These are phyloP conservation scores for Colletotrichum destructivum DNA, from an alignment of 2,329 filamentous ascomycete species.

Conservation along the genomic window DNA sequence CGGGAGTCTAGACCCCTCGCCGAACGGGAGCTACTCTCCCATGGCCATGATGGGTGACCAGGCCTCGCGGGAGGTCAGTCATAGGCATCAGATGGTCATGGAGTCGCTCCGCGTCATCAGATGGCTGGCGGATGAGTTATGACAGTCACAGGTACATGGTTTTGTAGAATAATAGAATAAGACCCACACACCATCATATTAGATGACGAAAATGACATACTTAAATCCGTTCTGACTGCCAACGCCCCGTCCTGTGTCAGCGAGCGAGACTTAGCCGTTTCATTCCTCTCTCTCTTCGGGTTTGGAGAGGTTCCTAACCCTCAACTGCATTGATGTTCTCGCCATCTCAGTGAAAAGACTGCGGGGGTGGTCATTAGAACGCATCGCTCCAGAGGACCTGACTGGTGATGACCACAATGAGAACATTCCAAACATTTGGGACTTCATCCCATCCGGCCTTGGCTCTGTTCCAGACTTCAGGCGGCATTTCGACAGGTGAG, in stretches of 20 bases:
- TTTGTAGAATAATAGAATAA: too few relatives aligned
- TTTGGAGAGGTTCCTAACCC: not conserved
- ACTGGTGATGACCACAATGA: not conserved
- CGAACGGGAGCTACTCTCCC: slow-evolving; percentile 10
- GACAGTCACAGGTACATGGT: slow-evolving; percentile 4
- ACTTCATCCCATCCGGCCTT: slow-evolving; percentile 12
- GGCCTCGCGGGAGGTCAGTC: slow-evolving; percentile 27
- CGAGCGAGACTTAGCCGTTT: too few relatives aligned
- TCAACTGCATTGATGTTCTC: not conserved
- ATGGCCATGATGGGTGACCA: slow-evolving; percentile 28
- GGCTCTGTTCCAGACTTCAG: not conserved
- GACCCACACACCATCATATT: not conserved
- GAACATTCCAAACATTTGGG: slow-evolving; percentile 6
- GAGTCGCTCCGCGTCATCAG: slow-evolving; percentile 38
- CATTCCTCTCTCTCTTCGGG: not conserved
- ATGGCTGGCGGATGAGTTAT: slow-evolving; percentile 39
- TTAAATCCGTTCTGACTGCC: not conserved
- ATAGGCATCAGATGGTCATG: slow-evolving; percentile 32
- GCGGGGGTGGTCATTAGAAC: too few relatives aligned
- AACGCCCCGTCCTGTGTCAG: not conserved
- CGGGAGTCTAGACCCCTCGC: slow-evolving; percentile 14
- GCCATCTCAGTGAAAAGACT: not conserved
- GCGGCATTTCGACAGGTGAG: not conserved
- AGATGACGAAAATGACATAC: too few relatives aligned
- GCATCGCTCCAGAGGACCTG: not conserved